Evolutionary conservation across 1,284 basidiomycete genomes (phyloP), one percentile per base, ranked within the genome.

Genomic region (Megacollybia platyphylla): DNA sequence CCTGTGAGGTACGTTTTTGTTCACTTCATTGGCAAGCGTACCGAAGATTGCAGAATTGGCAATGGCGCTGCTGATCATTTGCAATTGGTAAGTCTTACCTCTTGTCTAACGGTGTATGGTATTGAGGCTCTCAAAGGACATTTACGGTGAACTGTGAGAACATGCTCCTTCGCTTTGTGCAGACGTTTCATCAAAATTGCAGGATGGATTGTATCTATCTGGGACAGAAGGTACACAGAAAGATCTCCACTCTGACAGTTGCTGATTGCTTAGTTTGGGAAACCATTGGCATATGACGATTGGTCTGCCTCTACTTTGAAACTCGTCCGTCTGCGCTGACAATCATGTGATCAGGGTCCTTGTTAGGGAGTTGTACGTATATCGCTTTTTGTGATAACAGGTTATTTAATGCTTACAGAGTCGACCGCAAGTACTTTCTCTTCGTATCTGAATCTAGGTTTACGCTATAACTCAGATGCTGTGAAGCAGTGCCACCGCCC

Each of bases 121-220:
- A 9, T 27, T 51, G 31, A 50, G 29, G 1, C 34, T 7, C 32
- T 34, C 28, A 2, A 48, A 89, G 83, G 91, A 94, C 58, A 93
- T 94, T 40, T 93, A 93, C 51, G 91, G 89, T 34, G 89, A 88
- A 65, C 57, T 87, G 83, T 83, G 56, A 50, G 73, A 52, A 0
- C 40, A 34, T 37, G 36, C 38, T 13, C 9, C 40, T 18, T 42
- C 20, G 8, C 36, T 6, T 5, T n/a, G 9, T 1, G 10, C 29
- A 44, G 24, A 40, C 28, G 2, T 13, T 36, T 45, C 7, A 30
- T 20, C 15, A 17, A 11, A 32, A 35, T 5, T 24, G n/a, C 39
- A 87, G 90, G 48, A 81, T 93, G 83, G 90, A 96, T 65, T 89
- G 83, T 76, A 86, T 96, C 48, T 96, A 96, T 57, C 76, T 96